Evolutionary conservation across 805 yeast genomes (phyloP).

Genomic region (Lachancea thermotolerans): DNA sequence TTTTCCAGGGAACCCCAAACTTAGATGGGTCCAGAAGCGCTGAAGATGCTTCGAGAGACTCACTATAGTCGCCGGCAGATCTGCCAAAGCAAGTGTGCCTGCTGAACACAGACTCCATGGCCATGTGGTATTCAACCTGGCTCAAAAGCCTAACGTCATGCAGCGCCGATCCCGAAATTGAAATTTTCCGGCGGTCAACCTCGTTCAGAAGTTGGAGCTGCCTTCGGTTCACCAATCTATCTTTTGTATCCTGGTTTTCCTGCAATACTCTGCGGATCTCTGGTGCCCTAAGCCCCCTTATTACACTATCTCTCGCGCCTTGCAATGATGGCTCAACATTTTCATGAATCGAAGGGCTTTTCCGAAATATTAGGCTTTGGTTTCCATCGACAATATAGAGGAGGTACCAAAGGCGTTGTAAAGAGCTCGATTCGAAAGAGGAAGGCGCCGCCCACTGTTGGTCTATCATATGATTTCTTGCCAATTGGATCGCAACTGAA

Average conservation of each 20-base stretch:
- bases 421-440: constrained; percentile 30
- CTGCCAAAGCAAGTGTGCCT: too few relatives aligned
- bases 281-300: constrained; percentile 6
- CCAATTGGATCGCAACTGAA: constrained; percentile 61
- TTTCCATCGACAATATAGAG: constrained; percentile 62
- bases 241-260: constrained; percentile 10
- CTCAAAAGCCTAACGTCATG: constrained; percentile 56
- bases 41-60: constrained; percentile 29
- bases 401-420: constrained; percentile 59
- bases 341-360: constrained; percentile 48
- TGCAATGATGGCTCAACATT: constrained; percentile 38
- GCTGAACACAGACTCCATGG: constrained; percentile 47
- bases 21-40: constrained; percentile 46
- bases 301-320: constrained; percentile 8
- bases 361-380: constrained; percentile 53
- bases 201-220: constrained; percentile 20
- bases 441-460: constrained; percentile 16
- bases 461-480: constrained; percentile 34
- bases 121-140: constrained; percentile 65
- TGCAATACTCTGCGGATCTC: constrained; percentile 11
- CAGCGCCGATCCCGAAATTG: constrained; percentile 16
- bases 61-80: not conserved
- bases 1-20: constrained; percentile 62
- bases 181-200: constrained; percentile 17
- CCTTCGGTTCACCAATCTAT: constrained; percentile 12